Percentiles rank a stretch among this genome's conserved stretches.
These are phyloP conservation scores for Aspergillus biplanus DNA, from an alignment of 495 filamentous ascomycete genomes.

Conservation along the genomic window DNA sequence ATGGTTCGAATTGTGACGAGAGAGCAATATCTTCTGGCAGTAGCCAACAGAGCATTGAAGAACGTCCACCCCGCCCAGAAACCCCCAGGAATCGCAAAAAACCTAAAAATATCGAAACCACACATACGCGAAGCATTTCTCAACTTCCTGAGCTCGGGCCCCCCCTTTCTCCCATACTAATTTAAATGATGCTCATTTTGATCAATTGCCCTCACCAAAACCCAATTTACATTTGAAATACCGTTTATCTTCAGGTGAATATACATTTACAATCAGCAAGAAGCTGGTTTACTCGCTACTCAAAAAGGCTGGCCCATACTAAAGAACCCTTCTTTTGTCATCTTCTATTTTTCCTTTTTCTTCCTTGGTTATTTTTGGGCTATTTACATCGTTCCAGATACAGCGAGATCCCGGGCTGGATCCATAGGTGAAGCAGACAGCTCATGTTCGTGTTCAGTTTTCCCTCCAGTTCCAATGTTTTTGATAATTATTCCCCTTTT, in stretches of 20 bases:
- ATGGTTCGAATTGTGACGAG: constrained; percentile 46
- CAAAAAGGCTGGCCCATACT: constrained; percentile 26
- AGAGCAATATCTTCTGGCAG: constrained; percentile 68
- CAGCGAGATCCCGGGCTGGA: constrained; percentile 25
- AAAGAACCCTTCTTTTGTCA: not conserved
- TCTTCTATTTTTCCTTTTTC: not conserved
- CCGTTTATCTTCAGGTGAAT: not conserved
- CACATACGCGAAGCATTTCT: constrained; percentile 45
- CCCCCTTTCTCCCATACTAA: constrained; percentile 71
- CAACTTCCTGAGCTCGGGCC: constrained; percentile 68
- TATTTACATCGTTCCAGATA: constrained; percentile 10
- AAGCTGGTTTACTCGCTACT: not conserved
- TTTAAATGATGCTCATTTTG: constrained; percentile 28
- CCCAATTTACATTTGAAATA: not conserved
- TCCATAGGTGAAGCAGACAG: constrained; percentile 21
- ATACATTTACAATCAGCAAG: not conserved
- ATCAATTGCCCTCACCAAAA: not conserved
- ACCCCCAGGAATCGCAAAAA: constrained; percentile 39
- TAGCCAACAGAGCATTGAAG: constrained; percentile 48
- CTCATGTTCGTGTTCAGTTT: constrained; percentile 11
- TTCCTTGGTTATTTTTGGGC: not conserved
- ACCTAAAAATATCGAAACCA: constrained; percentile 44
- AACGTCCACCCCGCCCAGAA: constrained; percentile 35
- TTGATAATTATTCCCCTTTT: constrained; percentile 1
- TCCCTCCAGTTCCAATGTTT: constrained; percentile 5